phyloP scores from a whole-genome alignment of 2,329 filamentous ascomycete genomes.

The Helotiales sp. region DNA sequence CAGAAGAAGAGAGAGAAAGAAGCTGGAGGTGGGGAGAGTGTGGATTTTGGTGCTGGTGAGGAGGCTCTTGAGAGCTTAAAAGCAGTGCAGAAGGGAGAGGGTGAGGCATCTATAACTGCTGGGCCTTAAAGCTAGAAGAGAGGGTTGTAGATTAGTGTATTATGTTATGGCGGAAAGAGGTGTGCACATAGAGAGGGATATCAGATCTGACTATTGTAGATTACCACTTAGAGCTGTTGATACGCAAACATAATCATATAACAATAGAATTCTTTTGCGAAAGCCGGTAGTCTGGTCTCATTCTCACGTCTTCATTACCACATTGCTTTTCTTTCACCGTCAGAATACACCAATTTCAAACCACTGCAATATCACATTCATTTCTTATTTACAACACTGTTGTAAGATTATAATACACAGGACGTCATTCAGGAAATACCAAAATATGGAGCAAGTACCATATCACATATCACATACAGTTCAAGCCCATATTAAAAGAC shows the following conservation, averaged over 20 bases:
- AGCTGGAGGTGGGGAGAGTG: background rate
- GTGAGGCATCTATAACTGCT: background rate
- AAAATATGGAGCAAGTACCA: no score
- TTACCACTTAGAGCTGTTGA: background rate
- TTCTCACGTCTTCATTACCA: no score
- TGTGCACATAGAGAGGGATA: background rate
- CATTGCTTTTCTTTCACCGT: no score
- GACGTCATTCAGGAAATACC: no score
- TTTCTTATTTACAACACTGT: no score
- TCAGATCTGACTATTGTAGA: background rate
- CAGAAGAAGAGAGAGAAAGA: background rate
- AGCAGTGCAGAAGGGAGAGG: background rate
- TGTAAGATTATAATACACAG: no score
- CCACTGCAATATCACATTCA: no score
- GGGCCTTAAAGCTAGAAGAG: background rate
- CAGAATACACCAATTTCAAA: no score
- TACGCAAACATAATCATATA: background rate
- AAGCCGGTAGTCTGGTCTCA: background rate
- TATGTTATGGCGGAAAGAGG: background rate
- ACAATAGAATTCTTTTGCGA: background rate
- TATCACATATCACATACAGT: no score
- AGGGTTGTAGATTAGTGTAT: background rate
- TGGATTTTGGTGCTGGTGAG: background rate
- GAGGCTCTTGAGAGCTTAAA: background rate
- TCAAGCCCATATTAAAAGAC: no score